Evolutionary conservation across 108 stramenopile genomes (phyloP), one percentile per base, ranked within the genome.

Genomic region (Nannochloropsis gaditana): DNA sequence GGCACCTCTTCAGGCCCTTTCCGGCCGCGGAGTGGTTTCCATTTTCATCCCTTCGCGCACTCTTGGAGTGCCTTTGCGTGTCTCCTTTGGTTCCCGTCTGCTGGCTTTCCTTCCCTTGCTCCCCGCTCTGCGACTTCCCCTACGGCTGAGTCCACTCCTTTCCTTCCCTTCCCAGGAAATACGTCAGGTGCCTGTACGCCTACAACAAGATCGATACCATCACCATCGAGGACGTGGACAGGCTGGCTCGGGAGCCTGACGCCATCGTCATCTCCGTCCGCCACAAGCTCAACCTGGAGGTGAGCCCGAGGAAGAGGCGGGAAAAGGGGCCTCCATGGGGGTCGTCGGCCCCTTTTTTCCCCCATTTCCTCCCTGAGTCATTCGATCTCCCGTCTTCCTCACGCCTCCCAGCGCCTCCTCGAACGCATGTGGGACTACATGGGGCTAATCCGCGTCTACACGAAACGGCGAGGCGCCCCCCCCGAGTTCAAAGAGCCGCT

Each of bases 201-300:
- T 99, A 97, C 95, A 99, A 99, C 91, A 99, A 99, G 89, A 95
- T 98, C 87, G 99, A 99, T 91, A 92, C 95, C 44, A 91, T 99
- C 80, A 96, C 96, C 5, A 94, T 99, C 79, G 97, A 98, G 91
- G 97, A 99, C 89, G 94, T 99, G 41, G 97, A 98, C 90, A 91
- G 93, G 84, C 91, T 99, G 82, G 99, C 97, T 2, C 92, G 98
- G 15, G 93, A 94, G 93, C 97, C 97, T 11, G 92, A 98, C 91
- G 94, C 95, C 15, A 89, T 96, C 43, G 98, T 98, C 42, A 95
- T 96, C 42, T 94, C 94, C 87, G 96, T 97, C 81, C 86, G 89
- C 84, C 86, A 94, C 84, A 84, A 94, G 80, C 94, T 95, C 79
- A 98, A 98, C 86, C 92, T 97, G 45, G 88, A 81, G 91, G 92